A percentile compares a stretch with the other conserved stretches of the same genome.
phyloP scores from a whole-genome alignment of 371 early-diverging fungal genomes.

The Mucor piriformis region DNA sequence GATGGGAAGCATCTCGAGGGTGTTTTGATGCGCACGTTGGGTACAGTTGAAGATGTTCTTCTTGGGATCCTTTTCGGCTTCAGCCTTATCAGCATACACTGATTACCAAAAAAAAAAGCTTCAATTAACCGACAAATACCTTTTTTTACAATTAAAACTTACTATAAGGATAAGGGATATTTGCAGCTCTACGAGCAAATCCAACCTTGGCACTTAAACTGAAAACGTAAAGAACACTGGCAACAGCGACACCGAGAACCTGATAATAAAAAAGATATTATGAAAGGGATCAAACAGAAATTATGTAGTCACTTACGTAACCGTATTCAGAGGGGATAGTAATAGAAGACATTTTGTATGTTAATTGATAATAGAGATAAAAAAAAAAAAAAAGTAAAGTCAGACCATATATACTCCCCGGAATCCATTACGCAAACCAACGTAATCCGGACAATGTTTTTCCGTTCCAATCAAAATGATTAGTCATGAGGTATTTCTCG shows the following conservation, averaged over 20 bases:
- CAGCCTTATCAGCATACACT: conserved; percentile 64
- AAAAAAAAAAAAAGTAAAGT: background rate
- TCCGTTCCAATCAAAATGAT: conserved; percentile 3
- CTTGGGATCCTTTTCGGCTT: conserved; percentile 60
- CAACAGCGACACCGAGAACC: conserved; percentile 48
- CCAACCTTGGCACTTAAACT: conserved; percentile 59
- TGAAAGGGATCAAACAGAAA: background rate
- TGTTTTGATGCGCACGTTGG: conserved; percentile 72
- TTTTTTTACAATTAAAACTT: conserved; percentile 4
- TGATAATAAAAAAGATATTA: conserved; percentile 7
- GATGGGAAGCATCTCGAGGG: conserved; percentile 40
- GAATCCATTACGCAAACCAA: conserved; percentile 13
- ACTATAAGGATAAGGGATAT: conserved; percentile 68
- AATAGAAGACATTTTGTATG: conserved; percentile 41
- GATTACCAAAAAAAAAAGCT: background rate
- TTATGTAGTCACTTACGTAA: conserved; percentile 47
- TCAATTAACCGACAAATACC: background rate
- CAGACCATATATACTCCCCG: background rate
- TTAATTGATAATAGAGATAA: conserved; percentile 1
- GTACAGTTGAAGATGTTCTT: conserved; percentile 70
- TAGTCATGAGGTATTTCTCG: background rate
- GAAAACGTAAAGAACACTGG: conserved; percentile 45
- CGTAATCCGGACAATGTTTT: conserved; percentile 15
- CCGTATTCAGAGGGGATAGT: conserved; percentile 61
- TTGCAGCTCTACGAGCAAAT: conserved; percentile 59